Conservation (phyloP, 164 flowering plant genomes). For the Malania oleifera region DNA sequence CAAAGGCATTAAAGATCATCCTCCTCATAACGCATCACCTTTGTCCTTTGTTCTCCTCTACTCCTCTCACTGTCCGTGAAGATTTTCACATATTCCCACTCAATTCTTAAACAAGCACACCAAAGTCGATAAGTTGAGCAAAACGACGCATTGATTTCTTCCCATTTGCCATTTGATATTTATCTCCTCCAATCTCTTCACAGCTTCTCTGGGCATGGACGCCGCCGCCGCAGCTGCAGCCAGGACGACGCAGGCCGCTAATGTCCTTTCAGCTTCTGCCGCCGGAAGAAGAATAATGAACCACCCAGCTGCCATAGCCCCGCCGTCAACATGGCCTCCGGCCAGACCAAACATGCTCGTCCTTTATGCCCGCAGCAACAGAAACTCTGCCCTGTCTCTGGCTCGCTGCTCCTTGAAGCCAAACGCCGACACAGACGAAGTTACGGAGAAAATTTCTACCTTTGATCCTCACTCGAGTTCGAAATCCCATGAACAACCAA, state of each 20-base stretch:
- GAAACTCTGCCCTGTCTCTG: slow-evolving; percentile 6
- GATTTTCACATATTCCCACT: too few relatives aligned
- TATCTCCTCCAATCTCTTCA: too few relatives aligned
- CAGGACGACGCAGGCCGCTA: slow-evolving; percentile 12
- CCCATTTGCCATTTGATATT: too few relatives aligned
- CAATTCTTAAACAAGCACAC: too few relatives aligned
- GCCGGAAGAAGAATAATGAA: slow-evolving; percentile 9
- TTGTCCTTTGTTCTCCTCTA: too few relatives aligned
- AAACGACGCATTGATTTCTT: too few relatives aligned
- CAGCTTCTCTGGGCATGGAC: too few relatives aligned
- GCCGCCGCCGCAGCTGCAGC: not conserved
- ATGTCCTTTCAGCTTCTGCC: slow-evolving; percentile 16
- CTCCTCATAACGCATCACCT: too few relatives aligned
- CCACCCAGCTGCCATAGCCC: slow-evolving; percentile 11
- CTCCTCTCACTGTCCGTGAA: too few relatives aligned
- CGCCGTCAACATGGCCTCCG: slow-evolving; percentile 5
- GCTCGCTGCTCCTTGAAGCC: slow-evolving; percentile 50
- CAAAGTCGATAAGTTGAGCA: too few relatives aligned
- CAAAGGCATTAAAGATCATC: too few relatives aligned
- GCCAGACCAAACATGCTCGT: slow-evolving; percentile 13
- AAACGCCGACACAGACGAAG: slow-evolving; percentile 25
- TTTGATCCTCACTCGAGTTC: slow-evolving; percentile 1
- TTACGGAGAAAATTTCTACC: slow-evolving; percentile 17
- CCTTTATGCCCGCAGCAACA: slow-evolving; percentile 3
- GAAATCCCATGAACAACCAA: slow-evolving; percentile 11